phyloP scores from a whole-genome alignment of 495 filamentous ascomycete genomes.

The Saxophila tyrrhenica region DNA sequence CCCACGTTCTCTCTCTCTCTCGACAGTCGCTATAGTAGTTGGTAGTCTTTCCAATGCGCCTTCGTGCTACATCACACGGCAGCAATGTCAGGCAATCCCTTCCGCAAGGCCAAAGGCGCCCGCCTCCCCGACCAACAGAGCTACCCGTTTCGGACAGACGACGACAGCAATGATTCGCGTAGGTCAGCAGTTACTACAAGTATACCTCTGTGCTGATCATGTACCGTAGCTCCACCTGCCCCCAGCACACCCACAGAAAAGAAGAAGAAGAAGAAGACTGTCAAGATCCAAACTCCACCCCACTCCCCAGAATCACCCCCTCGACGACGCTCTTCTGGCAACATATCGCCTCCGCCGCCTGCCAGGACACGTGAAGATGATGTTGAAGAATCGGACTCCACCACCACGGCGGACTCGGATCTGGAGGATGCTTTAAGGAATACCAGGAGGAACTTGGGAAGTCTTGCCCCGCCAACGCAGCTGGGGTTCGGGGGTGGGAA shows the following conservation, averaged over 20 bases:
- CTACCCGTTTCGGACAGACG: conserved; percentile 1
- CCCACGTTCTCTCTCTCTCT: too few species aligned
- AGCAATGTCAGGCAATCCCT: conserved; percentile 30
- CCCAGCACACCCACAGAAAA: neutral
- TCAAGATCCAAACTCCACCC: conserved; percentile 15
- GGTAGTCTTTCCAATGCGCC: neutral
- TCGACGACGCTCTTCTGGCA: conserved; percentile 2
- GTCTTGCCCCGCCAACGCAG: neutral
- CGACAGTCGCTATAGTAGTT: too few species aligned
- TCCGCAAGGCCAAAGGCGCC: conserved; percentile 18
- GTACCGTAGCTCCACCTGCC: too few species aligned
- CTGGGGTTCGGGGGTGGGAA: neutral
- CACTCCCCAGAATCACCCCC: conserved; percentile 16
- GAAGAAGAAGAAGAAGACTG: conserved; percentile 17
- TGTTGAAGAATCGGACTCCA: conserved; percentile 1
- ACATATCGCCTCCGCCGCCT: conserved; percentile 9
- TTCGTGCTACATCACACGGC: neutral
- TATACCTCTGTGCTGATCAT: neutral
- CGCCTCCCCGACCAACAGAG: neutral
- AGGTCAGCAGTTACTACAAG: neutral
- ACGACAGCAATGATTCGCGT: neutral
- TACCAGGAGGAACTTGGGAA: conserved; percentile 14
- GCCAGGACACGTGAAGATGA: conserved; percentile 3
- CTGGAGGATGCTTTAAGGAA: conserved; percentile 14
- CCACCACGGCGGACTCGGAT: conserved; percentile 11